phyloP scores from a whole-genome alignment of 179 eudicot species.

The Silene noctiflora region DNA sequence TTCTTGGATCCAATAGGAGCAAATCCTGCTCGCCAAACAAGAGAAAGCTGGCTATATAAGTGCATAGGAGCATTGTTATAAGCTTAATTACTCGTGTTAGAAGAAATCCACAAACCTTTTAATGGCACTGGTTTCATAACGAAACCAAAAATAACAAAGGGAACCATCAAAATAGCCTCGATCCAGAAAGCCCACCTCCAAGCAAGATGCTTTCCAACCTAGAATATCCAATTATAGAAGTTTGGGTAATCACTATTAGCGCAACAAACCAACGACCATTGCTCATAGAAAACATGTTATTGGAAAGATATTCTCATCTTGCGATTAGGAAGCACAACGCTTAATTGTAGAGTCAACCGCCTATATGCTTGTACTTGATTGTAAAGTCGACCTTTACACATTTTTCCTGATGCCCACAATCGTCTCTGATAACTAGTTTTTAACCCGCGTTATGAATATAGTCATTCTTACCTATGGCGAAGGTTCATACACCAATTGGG shows the following conservation, averaged over 20 bases:
- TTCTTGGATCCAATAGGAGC: constrained; percentile 47
- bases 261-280: not conserved
- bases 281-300: not conserved
- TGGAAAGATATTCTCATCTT: not conserved
- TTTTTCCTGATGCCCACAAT: no score
- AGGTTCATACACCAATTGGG: no score
- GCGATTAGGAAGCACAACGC: not conserved
- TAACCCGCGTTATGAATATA: no score
- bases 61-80: constrained; percentile 7
- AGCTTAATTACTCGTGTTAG: not conserved
- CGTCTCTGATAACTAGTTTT: no score
- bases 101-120: constrained; percentile 53
- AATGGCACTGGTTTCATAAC: constrained; percentile 83
- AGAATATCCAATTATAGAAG: constrained; percentile 12
- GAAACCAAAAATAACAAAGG: constrained; percentile 86
- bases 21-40: constrained; percentile 49
- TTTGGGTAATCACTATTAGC: not conserved
- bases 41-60: constrained; percentile 20
- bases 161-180: constrained; percentile 84
- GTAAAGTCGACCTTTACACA: no score
- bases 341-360: not conserved
- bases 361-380: no score
- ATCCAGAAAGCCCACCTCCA: constrained; percentile 89
- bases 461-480: no score
- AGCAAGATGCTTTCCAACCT: constrained; percentile 61